These are phyloP conservation scores for Apiospora aurea DNA, from an alignment of 2,329 filamentous ascomycete genomes.

Conservation along the genomic window DNA sequence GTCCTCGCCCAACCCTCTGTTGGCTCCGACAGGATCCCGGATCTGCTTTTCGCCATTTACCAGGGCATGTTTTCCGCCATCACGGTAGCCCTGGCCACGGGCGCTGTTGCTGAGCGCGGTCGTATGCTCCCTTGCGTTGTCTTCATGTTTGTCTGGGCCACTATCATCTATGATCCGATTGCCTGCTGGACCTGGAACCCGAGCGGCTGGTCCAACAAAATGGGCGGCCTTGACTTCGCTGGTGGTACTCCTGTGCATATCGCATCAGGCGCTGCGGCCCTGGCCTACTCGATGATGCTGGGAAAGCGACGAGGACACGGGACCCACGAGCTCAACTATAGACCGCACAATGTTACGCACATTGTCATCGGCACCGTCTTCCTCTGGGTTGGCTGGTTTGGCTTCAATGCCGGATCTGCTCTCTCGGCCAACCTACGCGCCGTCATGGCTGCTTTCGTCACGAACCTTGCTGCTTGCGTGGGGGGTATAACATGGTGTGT, in stretches of 20 bases:
- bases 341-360: slow-evolving; percentile 91
- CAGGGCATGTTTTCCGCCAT: slow-evolving; percentile 90
- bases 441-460: slow-evolving; percentile 86
- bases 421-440: slow-evolving; percentile 82
- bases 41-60: slow-evolving; percentile 85
- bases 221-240: slow-evolving; percentile 88
- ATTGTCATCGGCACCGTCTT: slow-evolving; percentile 93
- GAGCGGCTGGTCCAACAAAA: slow-evolving; percentile 77
- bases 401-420: slow-evolving; percentile 89
- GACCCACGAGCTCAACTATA: slow-evolving; percentile 88
- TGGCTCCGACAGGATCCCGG: slow-evolving; percentile 75
- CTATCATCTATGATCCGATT: slow-evolving; percentile 89
- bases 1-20: slow-evolving; percentile 80
- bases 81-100: slow-evolving; percentile 84
- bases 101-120: slow-evolving; percentile 85
- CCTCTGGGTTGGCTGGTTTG: slow-evolving; percentile 95
- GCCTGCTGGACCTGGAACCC: slow-evolving; percentile 96
- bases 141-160: slow-evolving; percentile 94
- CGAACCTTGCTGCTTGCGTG: slow-evolving; percentile 83
- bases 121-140: slow-evolving; percentile 87
- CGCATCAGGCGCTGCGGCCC: slow-evolving; percentile 79
- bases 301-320: slow-evolving; percentile 86
- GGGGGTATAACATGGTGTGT: slow-evolving; percentile 91
- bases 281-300: slow-evolving; percentile 87
- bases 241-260: slow-evolving; percentile 93